These are phyloP conservation scores for Tardiomyces blankii DNA, from an alignment of 1,139 yeast genomes.

Conservation along the genomic window DNA sequence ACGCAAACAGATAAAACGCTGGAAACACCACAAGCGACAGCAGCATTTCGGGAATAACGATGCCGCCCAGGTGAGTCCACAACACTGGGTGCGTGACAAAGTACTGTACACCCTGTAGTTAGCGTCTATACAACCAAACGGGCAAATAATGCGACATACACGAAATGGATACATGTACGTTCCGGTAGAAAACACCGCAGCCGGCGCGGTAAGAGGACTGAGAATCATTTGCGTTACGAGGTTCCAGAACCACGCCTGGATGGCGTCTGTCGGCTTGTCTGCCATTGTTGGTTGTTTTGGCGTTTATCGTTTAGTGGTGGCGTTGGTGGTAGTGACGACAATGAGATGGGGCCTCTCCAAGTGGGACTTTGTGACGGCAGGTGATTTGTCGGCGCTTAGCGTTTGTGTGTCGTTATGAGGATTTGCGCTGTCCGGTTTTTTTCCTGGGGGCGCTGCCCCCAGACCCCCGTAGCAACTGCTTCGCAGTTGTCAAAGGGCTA, in stretches of 20 bases:
- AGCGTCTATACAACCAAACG: background rate
- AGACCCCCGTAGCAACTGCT: too few species aligned
- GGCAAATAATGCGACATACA: conserved; percentile 7
- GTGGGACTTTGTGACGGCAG: too few species aligned
- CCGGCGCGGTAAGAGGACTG: conserved; percentile 14
- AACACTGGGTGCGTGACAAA: conserved; percentile 34
- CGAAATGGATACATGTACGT: conserved; percentile 20
- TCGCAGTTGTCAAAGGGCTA: too few species aligned
- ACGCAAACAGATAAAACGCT: conserved; percentile 31
- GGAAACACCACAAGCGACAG: conserved; percentile 35
- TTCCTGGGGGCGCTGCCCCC: too few species aligned
- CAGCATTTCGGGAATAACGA: conserved; percentile 41
- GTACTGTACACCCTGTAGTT: conserved; percentile 35
- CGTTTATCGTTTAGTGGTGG: background rate
- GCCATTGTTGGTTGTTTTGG: background rate
- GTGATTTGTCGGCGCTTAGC: too few species aligned
- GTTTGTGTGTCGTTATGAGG: too few species aligned
- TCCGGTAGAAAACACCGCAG: conserved; percentile 18
- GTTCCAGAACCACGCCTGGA: background rate
- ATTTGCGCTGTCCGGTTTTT: too few species aligned
- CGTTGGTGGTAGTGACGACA: background rate
- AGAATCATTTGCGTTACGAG: background rate
- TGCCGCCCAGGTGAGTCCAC: conserved; percentile 41
- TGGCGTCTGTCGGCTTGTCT: too few species aligned
- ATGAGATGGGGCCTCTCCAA: too few species aligned